A percentile compares a stretch with the other conserved stretches of the same genome.
These are phyloP conservation scores for Cucumis hystrix DNA, from an alignment of 306 rosid species.

Conservation along the genomic window DNA sequence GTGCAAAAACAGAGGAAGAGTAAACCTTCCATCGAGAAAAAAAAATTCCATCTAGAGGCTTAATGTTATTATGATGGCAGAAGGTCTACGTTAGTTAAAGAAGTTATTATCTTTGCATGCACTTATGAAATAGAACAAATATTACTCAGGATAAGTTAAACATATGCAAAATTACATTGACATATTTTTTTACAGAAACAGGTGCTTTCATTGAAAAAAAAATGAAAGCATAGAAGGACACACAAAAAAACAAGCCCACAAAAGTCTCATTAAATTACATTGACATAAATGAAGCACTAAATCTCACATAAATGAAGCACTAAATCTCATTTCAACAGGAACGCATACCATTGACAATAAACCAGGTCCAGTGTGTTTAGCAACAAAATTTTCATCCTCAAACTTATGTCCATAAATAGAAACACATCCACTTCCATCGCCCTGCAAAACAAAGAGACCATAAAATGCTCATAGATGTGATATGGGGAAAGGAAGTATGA, in stretches of 20 bases:
- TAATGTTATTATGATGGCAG: neutral
- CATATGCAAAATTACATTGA: neutral
- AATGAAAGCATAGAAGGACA: too few species aligned
- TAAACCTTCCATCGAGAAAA: neutral
- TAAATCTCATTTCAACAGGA: neutral
- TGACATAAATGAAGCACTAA: neutral
- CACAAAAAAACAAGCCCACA: too few species aligned
- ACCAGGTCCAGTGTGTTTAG: constrained; percentile 97
- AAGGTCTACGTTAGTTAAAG: neutral
- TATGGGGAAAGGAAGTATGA: neutral
- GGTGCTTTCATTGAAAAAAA: too few species aligned
- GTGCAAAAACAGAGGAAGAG: neutral
- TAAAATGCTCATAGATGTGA: neutral
- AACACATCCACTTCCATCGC: constrained; percentile 96
- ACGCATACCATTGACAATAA: constrained; percentile 72
- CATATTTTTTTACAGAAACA: neutral
- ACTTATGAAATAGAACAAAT: neutral
- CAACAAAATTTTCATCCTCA: constrained; percentile 84
- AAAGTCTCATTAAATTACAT: neutral
- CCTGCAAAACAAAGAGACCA: constrained; percentile 35
- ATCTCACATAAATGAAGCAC: neutral
- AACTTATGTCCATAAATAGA: constrained; percentile 83
- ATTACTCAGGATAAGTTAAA: neutral
- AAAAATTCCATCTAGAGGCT: neutral
- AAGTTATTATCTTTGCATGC: neutral